Conservation (phyloP, 345 rosid species). For the Rhodamnia argentea region DNA sequence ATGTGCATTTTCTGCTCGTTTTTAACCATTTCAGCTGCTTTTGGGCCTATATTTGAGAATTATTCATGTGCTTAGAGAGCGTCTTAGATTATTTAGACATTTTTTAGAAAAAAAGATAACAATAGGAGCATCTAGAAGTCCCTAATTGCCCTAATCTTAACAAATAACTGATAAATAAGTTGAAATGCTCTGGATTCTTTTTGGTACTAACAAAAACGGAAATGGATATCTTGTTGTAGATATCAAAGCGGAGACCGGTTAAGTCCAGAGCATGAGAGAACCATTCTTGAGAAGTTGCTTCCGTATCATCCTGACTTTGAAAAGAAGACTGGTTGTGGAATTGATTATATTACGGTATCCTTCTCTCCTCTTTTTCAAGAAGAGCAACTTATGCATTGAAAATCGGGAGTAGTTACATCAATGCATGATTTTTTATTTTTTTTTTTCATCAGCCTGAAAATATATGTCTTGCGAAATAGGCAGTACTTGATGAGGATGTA, state of each 20-base stretch:
- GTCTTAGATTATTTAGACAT: neutral
- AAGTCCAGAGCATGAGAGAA: slow-evolving; percentile 66
- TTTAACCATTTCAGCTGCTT: neutral
- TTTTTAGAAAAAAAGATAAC: neutral
- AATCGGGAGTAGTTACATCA: neutral
- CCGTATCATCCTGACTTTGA: slow-evolving; percentile 73
- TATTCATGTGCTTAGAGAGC: neutral
- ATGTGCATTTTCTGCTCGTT: neutral
- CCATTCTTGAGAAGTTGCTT: slow-evolving; percentile 66
- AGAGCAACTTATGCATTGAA: neutral
- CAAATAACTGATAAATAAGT: neutral
- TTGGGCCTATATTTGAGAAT: neutral
- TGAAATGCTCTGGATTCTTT: neutral
- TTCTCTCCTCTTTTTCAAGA: neutral
- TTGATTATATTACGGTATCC: slow-evolving; percentile 71
- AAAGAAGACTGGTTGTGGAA: slow-evolving; percentile 81
- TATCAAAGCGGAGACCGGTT: slow-evolving; percentile 65
- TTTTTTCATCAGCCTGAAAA: neutral
- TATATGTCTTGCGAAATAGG: neutral
- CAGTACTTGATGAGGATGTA: neutral
- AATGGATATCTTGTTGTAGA: slow-evolving; percentile 24
- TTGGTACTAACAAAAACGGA: neutral
- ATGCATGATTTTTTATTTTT: neutral
- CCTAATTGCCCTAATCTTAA: neutral
- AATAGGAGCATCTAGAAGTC: neutral